Evolutionary conservation across 1,284 basidiomycete species (phyloP).

Genomic region (Wallemia mellicola): DNA sequence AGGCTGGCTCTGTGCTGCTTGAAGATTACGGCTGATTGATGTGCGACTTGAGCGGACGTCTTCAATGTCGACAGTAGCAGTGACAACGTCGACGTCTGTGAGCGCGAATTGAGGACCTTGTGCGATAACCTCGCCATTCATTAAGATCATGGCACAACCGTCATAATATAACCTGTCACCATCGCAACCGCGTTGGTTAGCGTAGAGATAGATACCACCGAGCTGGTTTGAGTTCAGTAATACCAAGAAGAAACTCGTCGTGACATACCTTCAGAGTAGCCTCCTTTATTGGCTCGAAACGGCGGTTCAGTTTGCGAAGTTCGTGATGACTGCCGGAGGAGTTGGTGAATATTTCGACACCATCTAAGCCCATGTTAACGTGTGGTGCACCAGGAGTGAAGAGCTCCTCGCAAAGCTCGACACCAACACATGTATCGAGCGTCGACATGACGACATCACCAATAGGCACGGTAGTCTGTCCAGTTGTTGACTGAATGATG

Average conservation of each 20-base stretch:
- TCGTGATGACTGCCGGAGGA: slow-evolving; percentile 94
- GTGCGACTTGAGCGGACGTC: slow-evolving; percentile 69
- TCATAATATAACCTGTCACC: slow-evolving; percentile 95
- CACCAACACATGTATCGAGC: slow-evolving; percentile 75
- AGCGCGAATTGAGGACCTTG: slow-evolving; percentile 92
- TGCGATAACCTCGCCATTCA: slow-evolving; percentile 72
- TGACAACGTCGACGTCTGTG: slow-evolving; percentile 78
- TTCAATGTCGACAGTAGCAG: slow-evolving; percentile 79
- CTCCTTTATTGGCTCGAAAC: slow-evolving; percentile 85
- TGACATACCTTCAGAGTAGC: slow-evolving; percentile 57
- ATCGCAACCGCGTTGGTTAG: slow-evolving; percentile 96
- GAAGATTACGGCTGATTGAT: slow-evolving; percentile 54
- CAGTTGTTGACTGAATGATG: slow-evolving; percentile 44
- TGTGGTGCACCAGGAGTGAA: slow-evolving; percentile 85
- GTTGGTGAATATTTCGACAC: slow-evolving; percentile 95
- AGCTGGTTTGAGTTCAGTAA: slow-evolving; percentile 37
- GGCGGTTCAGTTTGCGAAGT: slow-evolving; percentile 64
- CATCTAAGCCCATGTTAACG: slow-evolving; percentile 83
- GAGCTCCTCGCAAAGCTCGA: slow-evolving; percentile 87
- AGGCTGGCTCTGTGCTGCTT: slow-evolving; percentile 40
- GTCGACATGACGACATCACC: slow-evolving; percentile 84
- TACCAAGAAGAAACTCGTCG: not conserved
- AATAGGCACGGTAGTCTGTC: slow-evolving; percentile 56
- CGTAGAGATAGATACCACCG: slow-evolving; percentile 86
- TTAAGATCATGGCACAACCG: slow-evolving; percentile 77